Evolutionary conservation across 345 rosid genomes (phyloP).

Genomic region (Rhodamnia rubescens): DNA sequence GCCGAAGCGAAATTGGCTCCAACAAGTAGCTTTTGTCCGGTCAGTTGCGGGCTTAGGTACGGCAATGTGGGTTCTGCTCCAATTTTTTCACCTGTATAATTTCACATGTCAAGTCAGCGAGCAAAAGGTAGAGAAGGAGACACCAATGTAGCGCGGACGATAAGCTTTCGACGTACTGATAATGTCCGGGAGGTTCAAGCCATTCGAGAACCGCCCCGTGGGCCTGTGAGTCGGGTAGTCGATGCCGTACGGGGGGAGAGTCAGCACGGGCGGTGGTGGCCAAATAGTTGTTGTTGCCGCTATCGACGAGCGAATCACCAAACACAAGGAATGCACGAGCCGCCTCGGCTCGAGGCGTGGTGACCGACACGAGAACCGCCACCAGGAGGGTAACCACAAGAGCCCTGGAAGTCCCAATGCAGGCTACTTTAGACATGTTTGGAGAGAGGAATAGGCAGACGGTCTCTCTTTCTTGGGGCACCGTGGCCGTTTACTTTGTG

Average conservation of each 20-base stretch:
- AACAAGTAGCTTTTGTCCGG: conserved; percentile 19
- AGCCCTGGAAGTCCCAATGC: not conserved
- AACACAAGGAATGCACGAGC: conserved; percentile 20
- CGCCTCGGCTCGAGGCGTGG: not conserved
- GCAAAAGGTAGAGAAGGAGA: not conserved
- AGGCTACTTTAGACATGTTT: not conserved
- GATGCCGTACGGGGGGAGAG: conserved; percentile 26
- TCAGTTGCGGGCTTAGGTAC: conserved; percentile 29
- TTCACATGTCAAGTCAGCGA: not conserved
- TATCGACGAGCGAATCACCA: conserved; percentile 41
- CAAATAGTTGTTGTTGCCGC: conserved; percentile 43
- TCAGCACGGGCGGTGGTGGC: conserved; percentile 41
- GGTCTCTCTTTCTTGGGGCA: not conserved
- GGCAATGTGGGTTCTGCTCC: conserved; percentile 31
- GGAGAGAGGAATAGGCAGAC: not conserved
- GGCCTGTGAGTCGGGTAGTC: conserved; percentile 35
- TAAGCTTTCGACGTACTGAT: conserved; percentile 11
- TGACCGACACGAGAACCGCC: not conserved
- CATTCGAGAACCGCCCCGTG: conserved; percentile 40
- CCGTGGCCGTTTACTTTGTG: not conserved
- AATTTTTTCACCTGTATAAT: conserved; percentile 21
- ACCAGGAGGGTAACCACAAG: not conserved
- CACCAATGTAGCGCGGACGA: not conserved
- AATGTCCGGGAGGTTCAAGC: conserved; percentile 36
- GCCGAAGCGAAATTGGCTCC: conserved; percentile 53